A percentile compares a stretch with the other conserved stretches of the same genome.
Evolutionary conservation across 2,329 filamentous ascomycete species (phyloP).

Genomic region (Epichloe amarillans): DNA sequence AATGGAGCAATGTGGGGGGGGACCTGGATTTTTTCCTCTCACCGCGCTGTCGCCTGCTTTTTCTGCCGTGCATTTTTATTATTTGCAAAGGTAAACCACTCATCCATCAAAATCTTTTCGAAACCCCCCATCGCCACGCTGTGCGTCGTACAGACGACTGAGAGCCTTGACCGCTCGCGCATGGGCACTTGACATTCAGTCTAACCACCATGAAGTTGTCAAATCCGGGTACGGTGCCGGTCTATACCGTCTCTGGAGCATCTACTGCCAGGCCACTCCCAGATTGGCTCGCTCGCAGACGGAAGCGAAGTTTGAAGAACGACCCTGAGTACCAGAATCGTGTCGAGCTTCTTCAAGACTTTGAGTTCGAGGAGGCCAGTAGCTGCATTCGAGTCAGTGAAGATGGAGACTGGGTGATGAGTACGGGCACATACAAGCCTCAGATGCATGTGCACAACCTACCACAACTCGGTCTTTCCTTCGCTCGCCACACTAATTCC

Average conservation of each 20-base stretch:
- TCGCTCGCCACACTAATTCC: slow-evolving; percentile 77
- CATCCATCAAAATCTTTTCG: not conserved
- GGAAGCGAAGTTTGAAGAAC: slow-evolving; percentile 84
- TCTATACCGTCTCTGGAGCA: slow-evolving; percentile 90
- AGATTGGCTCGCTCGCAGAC: slow-evolving; percentile 83
- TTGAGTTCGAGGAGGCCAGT: slow-evolving; percentile 94
- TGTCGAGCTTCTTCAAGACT: slow-evolving; percentile 90
- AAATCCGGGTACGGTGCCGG: slow-evolving; percentile 69
- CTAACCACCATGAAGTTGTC: slow-evolving; percentile 56
- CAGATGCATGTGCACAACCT: slow-evolving; percentile 88
- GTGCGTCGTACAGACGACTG: not conserved
- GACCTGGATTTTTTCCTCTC: not conserved
- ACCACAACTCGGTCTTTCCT: slow-evolving; percentile 86
- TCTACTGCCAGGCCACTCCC: slow-evolving; percentile 78
- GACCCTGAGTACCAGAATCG: slow-evolving; percentile 88
- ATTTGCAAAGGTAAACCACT: not conserved
- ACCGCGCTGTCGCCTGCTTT: not conserved
- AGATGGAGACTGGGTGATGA: slow-evolving; percentile 96
- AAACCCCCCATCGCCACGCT: not conserved
- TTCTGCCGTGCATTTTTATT: not conserved
- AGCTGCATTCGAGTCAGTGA: slow-evolving; percentile 81
- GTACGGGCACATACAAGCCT: slow-evolving; percentile 61
- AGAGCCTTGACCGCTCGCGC: not conserved
- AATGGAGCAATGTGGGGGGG: not conserved
- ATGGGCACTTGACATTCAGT: not conserved